Evolutionary conservation across 495 filamentous ascomycete species (phyloP).

Genomic region (Letharia lupina): DNA sequence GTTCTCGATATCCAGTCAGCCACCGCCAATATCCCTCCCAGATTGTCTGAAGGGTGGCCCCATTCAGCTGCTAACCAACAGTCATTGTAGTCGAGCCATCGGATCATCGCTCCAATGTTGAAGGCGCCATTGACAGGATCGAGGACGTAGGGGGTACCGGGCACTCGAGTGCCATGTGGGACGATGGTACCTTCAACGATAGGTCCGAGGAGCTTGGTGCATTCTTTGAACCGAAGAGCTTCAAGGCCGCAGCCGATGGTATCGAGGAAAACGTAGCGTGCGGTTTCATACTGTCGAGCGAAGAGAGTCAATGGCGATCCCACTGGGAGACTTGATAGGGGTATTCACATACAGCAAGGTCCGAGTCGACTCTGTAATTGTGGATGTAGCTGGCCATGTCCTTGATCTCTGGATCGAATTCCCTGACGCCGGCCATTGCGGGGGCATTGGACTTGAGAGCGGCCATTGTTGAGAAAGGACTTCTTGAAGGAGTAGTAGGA

Average conservation of each 20-base stretch:
- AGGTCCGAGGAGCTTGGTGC: slow-evolving; percentile 89
- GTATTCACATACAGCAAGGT: slow-evolving; percentile 70
- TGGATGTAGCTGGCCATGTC: slow-evolving; percentile 93
- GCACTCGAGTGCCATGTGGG: slow-evolving; percentile 85
- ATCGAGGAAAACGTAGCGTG: slow-evolving; percentile 82
- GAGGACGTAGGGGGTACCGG: slow-evolving; percentile 86
- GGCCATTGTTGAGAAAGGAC: slow-evolving; percentile 41
- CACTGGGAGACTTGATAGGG: background rate
- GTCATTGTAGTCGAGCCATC: slow-evolving; percentile 99
- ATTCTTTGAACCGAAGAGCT: slow-evolving; percentile 91
- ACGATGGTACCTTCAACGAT: slow-evolving; percentile 85
- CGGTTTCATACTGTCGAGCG: slow-evolving; percentile 72
- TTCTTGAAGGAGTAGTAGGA: background rate
- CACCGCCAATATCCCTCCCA: slow-evolving; percentile 90
- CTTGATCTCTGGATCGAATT: slow-evolving; percentile 83
- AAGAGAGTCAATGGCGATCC: slow-evolving; percentile 11
- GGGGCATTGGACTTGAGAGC: slow-evolving; percentile 37
- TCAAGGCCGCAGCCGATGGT: slow-evolving; percentile 95
- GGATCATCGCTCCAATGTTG: slow-evolving; percentile 97
- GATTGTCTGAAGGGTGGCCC: slow-evolving; percentile 96
- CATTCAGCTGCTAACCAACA: slow-evolving; percentile 99
- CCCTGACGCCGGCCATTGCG: slow-evolving; percentile 26
- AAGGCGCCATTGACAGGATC: slow-evolving; percentile 95
- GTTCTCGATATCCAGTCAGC: slow-evolving; percentile 97
- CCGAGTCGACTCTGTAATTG: slow-evolving; percentile 81